Base-by-base conservation (phyloP, 1,284 basidiomycete species). In the Mrakiaceae sp. region DNA sequence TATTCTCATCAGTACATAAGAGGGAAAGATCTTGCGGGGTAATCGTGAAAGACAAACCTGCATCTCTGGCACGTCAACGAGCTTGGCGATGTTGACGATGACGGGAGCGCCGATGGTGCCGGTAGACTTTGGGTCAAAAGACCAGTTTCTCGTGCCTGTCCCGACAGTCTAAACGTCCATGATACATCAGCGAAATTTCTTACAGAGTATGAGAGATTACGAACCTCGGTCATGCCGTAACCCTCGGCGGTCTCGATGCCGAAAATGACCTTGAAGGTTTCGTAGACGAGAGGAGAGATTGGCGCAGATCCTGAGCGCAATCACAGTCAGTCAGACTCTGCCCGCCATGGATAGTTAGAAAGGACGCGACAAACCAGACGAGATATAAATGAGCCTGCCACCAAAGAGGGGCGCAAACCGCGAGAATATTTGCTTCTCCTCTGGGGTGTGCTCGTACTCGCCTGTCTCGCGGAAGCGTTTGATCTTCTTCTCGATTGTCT, bases 361-460 rank as follows among this genome's bases (percentile, higher is more conserved):
- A 27, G 27, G 27, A 27, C 27, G 27, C 27, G 2, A 27, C 27
- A 27, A 27, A 27, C 76, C 76, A 5, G 74, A 49, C 43, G 47
- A 68, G 51, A 76, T 71, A 69, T 72, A 75, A 3, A 66, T 59
- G 5, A 78, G 60, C 49, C 73, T 69, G 10, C 76, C 76, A 53
- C 76, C 76, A 7, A 77, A 42, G 47, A 51, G 52, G 60, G 58
- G 66, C 39, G 43, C 53, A 62, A 90, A 90, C 84, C 98, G 98
- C 70, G 83, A 82, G 81, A 99, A 98, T 2, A 99, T 87, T 49
- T 98, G 75, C 56, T 82, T 82, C 75, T 99, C 95, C 84, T 91
- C 98, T 58, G 98, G 75, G 3, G 84, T 74, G 74, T 98, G 94
- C 0, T 81, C 87, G 68, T 82, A 77, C 43, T 81, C 76, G 48